Conservation (phyloP, 805 yeast species). For the Dipodascus geniculatus region DNA sequence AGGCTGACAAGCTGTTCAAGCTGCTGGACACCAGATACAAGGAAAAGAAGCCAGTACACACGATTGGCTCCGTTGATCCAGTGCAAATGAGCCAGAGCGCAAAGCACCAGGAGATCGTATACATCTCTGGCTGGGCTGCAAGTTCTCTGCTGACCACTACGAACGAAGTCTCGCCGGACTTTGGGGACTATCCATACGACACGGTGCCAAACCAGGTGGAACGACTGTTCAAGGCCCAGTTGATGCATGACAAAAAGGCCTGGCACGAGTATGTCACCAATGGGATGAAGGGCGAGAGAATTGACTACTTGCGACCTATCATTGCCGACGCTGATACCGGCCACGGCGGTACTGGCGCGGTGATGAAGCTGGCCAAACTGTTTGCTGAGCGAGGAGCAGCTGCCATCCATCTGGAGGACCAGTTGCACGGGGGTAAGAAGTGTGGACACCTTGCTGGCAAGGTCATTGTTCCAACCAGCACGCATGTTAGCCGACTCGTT, state of each 20-base stretch:
- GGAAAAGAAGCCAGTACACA: constrained; percentile 34
- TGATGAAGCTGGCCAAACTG: constrained; percentile 46
- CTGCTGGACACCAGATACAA: constrained; percentile 29
- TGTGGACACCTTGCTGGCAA: constrained; percentile 50
- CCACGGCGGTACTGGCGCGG: constrained; percentile 44
- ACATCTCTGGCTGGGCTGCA: constrained; percentile 15
- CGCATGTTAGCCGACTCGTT: constrained; percentile 37
- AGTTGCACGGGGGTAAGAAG: constrained; percentile 46
- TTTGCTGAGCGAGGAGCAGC: constrained; percentile 54
- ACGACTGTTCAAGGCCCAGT: constrained; percentile 41
- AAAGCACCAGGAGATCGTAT: constrained; percentile 26
- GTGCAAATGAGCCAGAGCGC: constrained; percentile 44
- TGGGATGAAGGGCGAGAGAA: constrained; percentile 14
- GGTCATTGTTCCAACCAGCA: constrained; percentile 42
- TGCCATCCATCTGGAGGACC: constrained; percentile 47
- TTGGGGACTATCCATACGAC: constrained; percentile 53
- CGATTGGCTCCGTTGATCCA: constrained; percentile 47
- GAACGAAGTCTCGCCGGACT: constrained; percentile 47
- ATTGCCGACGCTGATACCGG: constrained; percentile 55
- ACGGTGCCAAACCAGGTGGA: constrained; percentile 51
- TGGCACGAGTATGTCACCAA: constrained; percentile 26
- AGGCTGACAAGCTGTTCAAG: constrained; percentile 37
- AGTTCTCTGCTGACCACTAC: constrained; percentile 40
- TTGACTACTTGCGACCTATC: constrained; percentile 44
- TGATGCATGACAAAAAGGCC: constrained; percentile 38